Conservation (phyloP, 257 asterid genomes). For the Solanum clarkiae region DNA sequence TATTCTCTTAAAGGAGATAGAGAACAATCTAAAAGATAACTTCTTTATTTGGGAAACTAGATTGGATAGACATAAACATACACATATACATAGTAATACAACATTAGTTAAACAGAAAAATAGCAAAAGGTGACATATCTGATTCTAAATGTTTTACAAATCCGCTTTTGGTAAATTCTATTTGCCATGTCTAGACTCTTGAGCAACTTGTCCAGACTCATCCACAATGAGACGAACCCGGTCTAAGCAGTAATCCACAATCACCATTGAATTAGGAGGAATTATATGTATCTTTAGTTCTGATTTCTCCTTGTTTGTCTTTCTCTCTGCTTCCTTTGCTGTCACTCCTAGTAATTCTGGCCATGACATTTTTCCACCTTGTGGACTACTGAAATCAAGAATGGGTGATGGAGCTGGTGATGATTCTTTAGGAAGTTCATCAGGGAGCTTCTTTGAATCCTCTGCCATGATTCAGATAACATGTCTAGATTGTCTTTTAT, state of each 20-base stretch:
- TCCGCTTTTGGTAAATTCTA: neutral
- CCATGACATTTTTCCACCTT: slow-evolving; percentile 26
- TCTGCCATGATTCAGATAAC: neutral
- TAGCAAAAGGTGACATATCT: neutral
- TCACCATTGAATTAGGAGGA: slow-evolving; percentile 13
- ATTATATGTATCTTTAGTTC: slow-evolving; percentile 2
- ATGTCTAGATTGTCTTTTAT: neutral
- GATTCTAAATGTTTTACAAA: neutral
- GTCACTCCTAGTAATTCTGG: slow-evolving; percentile 41
- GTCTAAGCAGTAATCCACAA: slow-evolving; percentile 22
- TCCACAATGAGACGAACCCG: slow-evolving; percentile 40
- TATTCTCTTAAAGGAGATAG: no score
- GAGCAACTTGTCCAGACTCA: slow-evolving; percentile 30
- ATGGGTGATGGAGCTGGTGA: neutral
- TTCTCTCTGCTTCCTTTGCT: slow-evolving; percentile 36
- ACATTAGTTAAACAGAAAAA: neutral
- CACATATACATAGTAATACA: neutral
- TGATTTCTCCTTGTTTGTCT: slow-evolving; percentile 27
- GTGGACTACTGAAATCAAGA: neutral
- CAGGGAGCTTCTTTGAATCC: neutral
- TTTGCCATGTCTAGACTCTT: slow-evolving; percentile 32
- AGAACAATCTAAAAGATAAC: no score
- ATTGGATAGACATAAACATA: neutral
- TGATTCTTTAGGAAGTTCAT: neutral
- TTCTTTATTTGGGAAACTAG: no score